phyloP scores from a whole-genome alignment of 768 basidiomycete species.

The Boletus pseudopeckii region DNA sequence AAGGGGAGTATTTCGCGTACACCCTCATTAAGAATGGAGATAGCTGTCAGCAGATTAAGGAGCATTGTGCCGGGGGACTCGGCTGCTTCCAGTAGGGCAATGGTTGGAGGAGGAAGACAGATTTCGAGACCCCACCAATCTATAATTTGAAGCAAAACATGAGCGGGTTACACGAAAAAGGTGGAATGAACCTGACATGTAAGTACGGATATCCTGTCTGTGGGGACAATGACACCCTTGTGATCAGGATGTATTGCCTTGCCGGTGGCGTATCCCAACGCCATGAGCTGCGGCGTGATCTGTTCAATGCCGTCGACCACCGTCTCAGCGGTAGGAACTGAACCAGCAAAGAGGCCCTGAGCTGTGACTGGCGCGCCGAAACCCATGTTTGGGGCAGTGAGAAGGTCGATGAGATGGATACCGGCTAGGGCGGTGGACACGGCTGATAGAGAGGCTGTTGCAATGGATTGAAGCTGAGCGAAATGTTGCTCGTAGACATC shows the following conservation, averaged over 20 bases:
- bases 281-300: slow-evolving; percentile 76
- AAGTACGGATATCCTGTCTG: slow-evolving; percentile 71
- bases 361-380: slow-evolving; percentile 71
- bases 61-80: slow-evolving; percentile 53
- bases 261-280: slow-evolving; percentile 74
- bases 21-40: slow-evolving; percentile 67
- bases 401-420: slow-evolving; percentile 58
- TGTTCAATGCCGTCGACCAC: slow-evolving; percentile 64
- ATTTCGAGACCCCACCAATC: slow-evolving; percentile 93
- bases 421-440: slow-evolving; percentile 52
- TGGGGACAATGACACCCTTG: slow-evolving; percentile 65
- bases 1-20: slow-evolving; percentile 82
- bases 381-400: slow-evolving; percentile 62
- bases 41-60: slow-evolving; percentile 72
- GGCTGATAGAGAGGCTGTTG: slow-evolving; percentile 48
- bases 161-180: not conserved
- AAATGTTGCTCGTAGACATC: slow-evolving; percentile 65
- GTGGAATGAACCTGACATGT: slow-evolving; percentile 56
- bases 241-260: slow-evolving; percentile 64
- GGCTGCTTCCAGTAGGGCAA: slow-evolving; percentile 61
- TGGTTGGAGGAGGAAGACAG: slow-evolving; percentile 66
- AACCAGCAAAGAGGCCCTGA: slow-evolving; percentile 65
- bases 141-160: slow-evolving; percentile 26
- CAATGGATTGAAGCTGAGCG: slow-evolving; percentile 44
- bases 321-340: slow-evolving; percentile 71